Base-by-base conservation (phyloP, 2,329 filamentous ascomycete species). In the Nemania sp. region DNA sequence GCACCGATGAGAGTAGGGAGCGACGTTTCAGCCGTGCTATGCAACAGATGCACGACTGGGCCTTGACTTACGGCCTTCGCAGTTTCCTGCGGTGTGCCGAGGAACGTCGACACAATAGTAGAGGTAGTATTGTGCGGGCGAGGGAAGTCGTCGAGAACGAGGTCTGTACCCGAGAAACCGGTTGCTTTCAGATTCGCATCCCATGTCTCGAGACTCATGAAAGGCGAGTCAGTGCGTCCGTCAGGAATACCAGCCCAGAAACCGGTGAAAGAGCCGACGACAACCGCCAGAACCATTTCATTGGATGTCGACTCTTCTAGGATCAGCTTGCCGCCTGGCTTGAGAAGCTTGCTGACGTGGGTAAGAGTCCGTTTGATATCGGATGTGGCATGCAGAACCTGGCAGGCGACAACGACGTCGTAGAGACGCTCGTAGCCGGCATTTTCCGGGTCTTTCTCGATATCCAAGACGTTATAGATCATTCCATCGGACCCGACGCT, bases 311-410 rank as follows among this genome's bases (percentile, higher is more conserved):
- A 65, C 46, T 74, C 72, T 2, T 68, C 49, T 6, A 74, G 20
- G 7, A 74, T 13, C 1, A 74, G 63, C 18, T 63, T 67, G 0
- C 72, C 74, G 1, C 67, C 67, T 1, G 72, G 69, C 43, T 66
- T 69, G 0, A 75, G 57, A 4, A 75, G 63, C 13, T 62, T 70
- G 1, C 64, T 57, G 34, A 66, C 65, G 56, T 75, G 66, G 0
- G n/a, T 12, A 17, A 75, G 46, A 1, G 72, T 72, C 1, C 60
- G 43, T 0, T 55, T 15, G 5, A 75, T 67, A 37, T 35, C 67
- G 5, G 51, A 1, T 0, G 64, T 66, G 2, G 66, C 64, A 21
- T 67, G 66, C 2, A 67, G 17, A 2, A 35, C 47, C 50, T 66
- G 46, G 10, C 21, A 64, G 3, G 65, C 65, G 2, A 68, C 34